Evolutionary conservation across 148 eudicot species (phyloP), one percentile per base, ranked within the genome.

Genomic region (Vaccinium darrowii): DNA sequence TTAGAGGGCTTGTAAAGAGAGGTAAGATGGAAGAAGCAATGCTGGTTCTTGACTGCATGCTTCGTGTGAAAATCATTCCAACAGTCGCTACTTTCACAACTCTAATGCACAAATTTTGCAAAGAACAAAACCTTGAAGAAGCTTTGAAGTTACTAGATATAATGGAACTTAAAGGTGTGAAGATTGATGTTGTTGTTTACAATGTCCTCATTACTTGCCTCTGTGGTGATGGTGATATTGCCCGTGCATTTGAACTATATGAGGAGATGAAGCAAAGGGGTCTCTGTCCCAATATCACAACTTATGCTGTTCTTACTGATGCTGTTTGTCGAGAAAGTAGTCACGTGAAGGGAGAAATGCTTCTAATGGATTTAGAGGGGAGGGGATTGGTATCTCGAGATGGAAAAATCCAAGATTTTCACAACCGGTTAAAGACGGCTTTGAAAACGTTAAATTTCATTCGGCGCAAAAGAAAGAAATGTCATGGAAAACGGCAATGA

Each of bases 41-140:
- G 87, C 53, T 93, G 73, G 67, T 92, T 86, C 88, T 95, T 83
- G 90, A 92, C 75, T 77, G 83, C 83, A 95, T 92, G 91, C 91
- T 94, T 83, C 89, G 90, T 81, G 90, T 52, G 54, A 84, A 85
- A 84, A 86, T 91, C 39, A 82, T 90, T 88, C 98, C 98, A 33
- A 92, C 98, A 53, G 79, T 90, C 52, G 90, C 90, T 60, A 93
- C 98, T 54, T 94, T 94, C 87, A 95, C 98, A 25, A 91, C 94
- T 81, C 76, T 94, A 80, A 92, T 93, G 91, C 98, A 94, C 88
- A 88, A 86, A 23, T 85, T 93, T 50, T 95, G 95, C 88, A 93
- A 89, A 88, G 90, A 91, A 86, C 86, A 83, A 30, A 88, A 91
- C 54, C 50, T 90, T 78, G 74, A 79, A 5, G 93, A 93, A 85